Evolutionary conservation across 2,329 filamentous ascomycete species (phyloP), one percentile per base, ranked within the genome.

Genomic region (Epicoccum sorghinum): DNA sequence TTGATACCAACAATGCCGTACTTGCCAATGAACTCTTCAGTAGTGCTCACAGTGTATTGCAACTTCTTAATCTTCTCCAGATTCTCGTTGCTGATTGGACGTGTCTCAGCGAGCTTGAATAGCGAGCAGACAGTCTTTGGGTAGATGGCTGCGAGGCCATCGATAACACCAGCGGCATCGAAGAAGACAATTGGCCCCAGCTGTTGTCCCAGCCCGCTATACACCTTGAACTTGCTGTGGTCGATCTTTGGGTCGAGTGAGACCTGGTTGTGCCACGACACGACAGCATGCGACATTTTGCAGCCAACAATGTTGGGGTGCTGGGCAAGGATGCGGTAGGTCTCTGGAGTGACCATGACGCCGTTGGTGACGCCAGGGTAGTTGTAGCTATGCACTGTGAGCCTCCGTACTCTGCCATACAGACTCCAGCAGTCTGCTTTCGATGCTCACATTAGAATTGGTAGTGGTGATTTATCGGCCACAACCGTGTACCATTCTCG

Each of bases 301-400:
- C 84, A 87, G 45, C 86, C 86, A 4, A 88, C 86, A 53, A 89
- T 88, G 66, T 89, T 89, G 27, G 83, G 80, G 68, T 89, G 86
- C 49, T 80, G 75, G 6, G 86, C 79, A 24, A 89, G 82, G 62
- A 76, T 74, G 64, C 77, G 83, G 65, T 84, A 86, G 0, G 85
- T 86, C 7, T 82, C 77, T 1, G 85, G 83, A 0, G 80, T 75
- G 54, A 89, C 79, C 62, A 80, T 79, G 64, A 89, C 77, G 63
- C 85, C 83, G 77, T 89, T 89, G 8, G 85, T 86, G 22, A 89
- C 86, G 46, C 83, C 86, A 1, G 86, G 86, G 72, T 87, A 87
- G 71, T 87, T 82, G 71, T 87, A 87, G 52, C 82, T 85, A 52
- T 14, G n/a, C 22, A 4, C 50, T 46, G 55, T 64, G 35, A 65